Base-by-base conservation (phyloP, 169 alveolate species). In the Eimeria acervulina region DNA sequence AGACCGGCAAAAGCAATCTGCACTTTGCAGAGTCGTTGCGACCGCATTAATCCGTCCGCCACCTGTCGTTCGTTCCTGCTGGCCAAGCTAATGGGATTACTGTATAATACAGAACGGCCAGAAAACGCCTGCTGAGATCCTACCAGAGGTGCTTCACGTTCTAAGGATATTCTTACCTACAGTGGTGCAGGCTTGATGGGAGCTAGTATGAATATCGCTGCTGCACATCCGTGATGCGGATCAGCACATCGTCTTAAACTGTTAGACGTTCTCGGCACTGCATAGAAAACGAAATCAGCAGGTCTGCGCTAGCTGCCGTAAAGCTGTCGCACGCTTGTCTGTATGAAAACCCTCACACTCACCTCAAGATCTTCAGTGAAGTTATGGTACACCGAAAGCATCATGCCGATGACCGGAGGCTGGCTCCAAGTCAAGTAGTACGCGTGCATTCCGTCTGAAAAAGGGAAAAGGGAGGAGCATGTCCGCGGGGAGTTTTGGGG, bases 361-460 rank as follows among this genome's bases (percentile, higher is more conserved):
- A 85, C 93, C 93, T 89, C 92, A 38, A 59, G 55, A 68, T 96
- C 87, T 17, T 78, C 90, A 42, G 96, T 95, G 51, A 61, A 87
- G 51, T 88, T 51, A 44, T 80, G 95, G 68, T 93, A 90, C 36
- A 44, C 93, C 13, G 94, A n/a, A 1, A 96, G 87, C 83, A 96
- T 94, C 78, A 83, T 52, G n/a, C 96, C 59, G 51, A 95, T 31
- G 33, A 96, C 94, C 17, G 96, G 96, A 44, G 97, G 97, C 93
- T 96, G 95, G 70, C 96, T 88, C 33, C 97, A 74, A 10, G 91
- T 95, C 63, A 81, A 70, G 83, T 95, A 96, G 95, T 96, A 95
- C n/a, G 93, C 52, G 59, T 97, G 95, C 17, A 89, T 94, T 12
- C 97, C 97, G 87, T 96, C 96, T 93, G 84, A 17, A 19, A 40